phyloP scores from a whole-genome alignment of 2,329 filamentous ascomycete species.

The Fusarium fracticaudum region DNA sequence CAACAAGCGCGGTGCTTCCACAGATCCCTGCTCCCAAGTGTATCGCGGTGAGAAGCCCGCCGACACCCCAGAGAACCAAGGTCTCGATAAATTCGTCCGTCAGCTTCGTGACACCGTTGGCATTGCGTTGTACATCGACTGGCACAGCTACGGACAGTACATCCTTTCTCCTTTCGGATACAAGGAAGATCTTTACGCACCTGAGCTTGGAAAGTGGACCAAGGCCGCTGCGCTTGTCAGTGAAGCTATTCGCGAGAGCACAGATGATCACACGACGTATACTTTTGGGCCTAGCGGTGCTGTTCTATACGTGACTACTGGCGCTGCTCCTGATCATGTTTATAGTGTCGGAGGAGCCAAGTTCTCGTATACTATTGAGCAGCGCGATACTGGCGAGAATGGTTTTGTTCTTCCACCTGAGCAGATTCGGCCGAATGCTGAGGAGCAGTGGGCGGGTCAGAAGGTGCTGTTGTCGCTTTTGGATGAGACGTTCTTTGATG shows the following conservation, averaged over 20 bases:
- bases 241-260: constrained; percentile 47
- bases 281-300: constrained; percentile 51
- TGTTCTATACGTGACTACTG: constrained; percentile 51
- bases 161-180: constrained; percentile 58
- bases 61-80: constrained; percentile 58
- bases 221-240: constrained; percentile 47
- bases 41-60: constrained; percentile 54
- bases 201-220: constrained; percentile 52
- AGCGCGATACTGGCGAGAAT: constrained; percentile 46
- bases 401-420: constrained; percentile 51
- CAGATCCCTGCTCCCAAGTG: constrained; percentile 58
- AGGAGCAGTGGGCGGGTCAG: constrained; percentile 52
- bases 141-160: constrained; percentile 57
- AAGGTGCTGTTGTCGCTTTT: constrained; percentile 46
- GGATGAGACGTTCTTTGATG: constrained; percentile 50
- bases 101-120: constrained; percentile 47
- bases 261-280: constrained; percentile 44
- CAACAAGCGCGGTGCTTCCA: constrained; percentile 55
- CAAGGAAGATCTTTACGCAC: constrained; percentile 51
- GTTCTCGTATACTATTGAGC: constrained; percentile 53
- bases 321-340: constrained; percentile 44
- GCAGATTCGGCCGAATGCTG: constrained; percentile 49
- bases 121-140: constrained; percentile 59
- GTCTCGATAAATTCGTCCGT: constrained; percentile 49
- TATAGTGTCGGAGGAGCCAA: constrained; percentile 43